phyloP scores from a whole-genome alignment of 2,329 filamentous ascomycete genomes.

The Thielaviopsis populi region DNA sequence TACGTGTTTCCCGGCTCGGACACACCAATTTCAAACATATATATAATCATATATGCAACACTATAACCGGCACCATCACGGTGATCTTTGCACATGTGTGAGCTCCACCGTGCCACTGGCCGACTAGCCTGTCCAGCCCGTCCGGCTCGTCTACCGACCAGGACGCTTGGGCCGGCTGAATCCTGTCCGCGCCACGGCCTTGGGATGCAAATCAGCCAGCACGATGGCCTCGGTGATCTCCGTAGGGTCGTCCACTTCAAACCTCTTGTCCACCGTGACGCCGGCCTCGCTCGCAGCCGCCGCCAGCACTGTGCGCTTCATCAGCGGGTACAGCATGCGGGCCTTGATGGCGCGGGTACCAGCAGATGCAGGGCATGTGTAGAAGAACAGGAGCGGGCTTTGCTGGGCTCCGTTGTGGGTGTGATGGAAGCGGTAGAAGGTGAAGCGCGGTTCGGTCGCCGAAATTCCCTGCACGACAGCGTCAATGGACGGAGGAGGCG shows the following conservation, averaged over 20 bases:
- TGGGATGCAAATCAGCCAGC: slow-evolving; percentile 51
- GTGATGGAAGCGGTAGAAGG: slow-evolving; percentile 56
- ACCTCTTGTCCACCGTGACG: slow-evolving; percentile 52
- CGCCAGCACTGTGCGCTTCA: slow-evolving; percentile 51
- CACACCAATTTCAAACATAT: not conserved
- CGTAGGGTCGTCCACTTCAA: slow-evolving; percentile 49
- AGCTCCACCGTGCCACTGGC: not conserved
- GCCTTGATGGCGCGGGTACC: slow-evolving; percentile 60
- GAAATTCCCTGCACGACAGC: slow-evolving; percentile 47
- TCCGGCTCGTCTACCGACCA: slow-evolving; percentile 45
- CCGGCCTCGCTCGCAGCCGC: slow-evolving; percentile 51
- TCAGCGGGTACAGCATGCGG: slow-evolving; percentile 69
- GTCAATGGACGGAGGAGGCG: slow-evolving; percentile 38
- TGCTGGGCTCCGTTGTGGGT: slow-evolving; percentile 37
- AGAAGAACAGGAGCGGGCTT: slow-evolving; percentile 60
- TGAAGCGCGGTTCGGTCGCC: slow-evolving; percentile 55
- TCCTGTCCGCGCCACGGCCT: slow-evolving; percentile 47
- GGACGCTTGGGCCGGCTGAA: slow-evolving; percentile 71
- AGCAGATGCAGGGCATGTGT: slow-evolving; percentile 57
- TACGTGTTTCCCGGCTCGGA: not conserved
- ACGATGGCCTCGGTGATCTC: slow-evolving; percentile 57
- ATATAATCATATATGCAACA: not conserved
- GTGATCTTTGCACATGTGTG: not conserved
- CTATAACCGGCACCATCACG: not conserved
- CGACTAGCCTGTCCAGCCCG: not conserved